These are phyloP conservation scores for Phylloporus scabripes DNA, from an alignment of 768 basidiomycete genomes.

Conservation along the genomic window DNA sequence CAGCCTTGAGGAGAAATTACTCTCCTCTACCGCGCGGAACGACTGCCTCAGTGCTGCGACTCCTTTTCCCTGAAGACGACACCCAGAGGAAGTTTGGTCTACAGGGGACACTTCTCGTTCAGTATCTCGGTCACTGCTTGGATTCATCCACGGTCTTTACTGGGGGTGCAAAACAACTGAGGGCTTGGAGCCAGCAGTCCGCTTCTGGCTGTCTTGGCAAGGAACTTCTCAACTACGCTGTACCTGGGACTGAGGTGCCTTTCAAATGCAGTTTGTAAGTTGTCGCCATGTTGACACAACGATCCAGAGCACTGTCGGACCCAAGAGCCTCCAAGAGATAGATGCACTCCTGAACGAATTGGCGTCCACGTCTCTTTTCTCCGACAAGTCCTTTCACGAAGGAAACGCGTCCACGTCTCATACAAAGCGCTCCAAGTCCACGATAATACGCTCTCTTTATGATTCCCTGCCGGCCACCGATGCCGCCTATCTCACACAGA, in stretches of 20 bases:
- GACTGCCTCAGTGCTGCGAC: constrained; percentile 56
- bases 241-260: constrained; percentile 34
- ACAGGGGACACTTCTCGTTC: constrained; percentile 58
- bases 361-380: constrained; percentile 60
- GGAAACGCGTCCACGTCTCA: constrained; percentile 26
- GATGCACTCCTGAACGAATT: constrained; percentile 71
- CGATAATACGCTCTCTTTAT: constrained; percentile 55
- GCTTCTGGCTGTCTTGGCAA: constrained; percentile 65
- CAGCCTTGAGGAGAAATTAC: constrained; percentile 37
- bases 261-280: neutral
- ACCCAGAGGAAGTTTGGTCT: constrained; percentile 62
- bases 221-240: constrained; percentile 45
- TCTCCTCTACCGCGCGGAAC: constrained; percentile 48
- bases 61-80: constrained; percentile 87
- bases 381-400: constrained; percentile 42
- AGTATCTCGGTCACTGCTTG: constrained; percentile 45
- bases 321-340: constrained; percentile 42
- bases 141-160: constrained; percentile 33
- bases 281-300: constrained; percentile 5
- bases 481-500: constrained; percentile 70
- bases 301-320: constrained; percentile 21
- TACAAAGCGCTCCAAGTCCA: constrained; percentile 27
- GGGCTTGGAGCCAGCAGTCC: constrained; percentile 37
- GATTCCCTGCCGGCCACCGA: constrained; percentile 55
- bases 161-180: constrained; percentile 25